Base-by-base conservation (phyloP, 2,329 filamentous ascomycete species). In the Elsinoe arachidis region DNA sequence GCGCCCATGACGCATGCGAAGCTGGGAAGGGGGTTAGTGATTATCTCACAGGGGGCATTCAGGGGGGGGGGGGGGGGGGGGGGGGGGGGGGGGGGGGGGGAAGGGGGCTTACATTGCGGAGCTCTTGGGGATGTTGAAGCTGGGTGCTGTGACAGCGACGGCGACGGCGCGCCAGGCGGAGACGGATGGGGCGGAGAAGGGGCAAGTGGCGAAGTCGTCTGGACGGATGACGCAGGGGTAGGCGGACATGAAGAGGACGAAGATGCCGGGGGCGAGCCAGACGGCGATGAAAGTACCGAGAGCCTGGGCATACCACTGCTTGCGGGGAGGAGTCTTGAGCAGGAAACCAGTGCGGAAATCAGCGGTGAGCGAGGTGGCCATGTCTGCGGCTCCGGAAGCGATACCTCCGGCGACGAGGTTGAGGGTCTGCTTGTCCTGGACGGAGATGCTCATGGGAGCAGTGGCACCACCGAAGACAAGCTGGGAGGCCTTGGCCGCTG, bases 341-440 rank as follows among this genome's bases (percentile, higher is more conserved):
- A 86, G 74, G 72, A 84, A 86, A 2, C 82, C 83, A 34, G 81
- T 81, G 30, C 82, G 77, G 75, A 86, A 84, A 64, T 87, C 84
- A 57, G 75, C 75, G 34, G 80, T 77, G n/a, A 85, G 72, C 49
- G 76, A 70, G 33, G 72, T 77, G 55, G 65, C 63, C 57, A 70
- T 66, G 43, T 67, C 65, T 38, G 68, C 64, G 23, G 66, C 67
- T 56, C 69, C 67, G 52, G 61, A 64, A 30, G 66, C 68, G 33
- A 72, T 62, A 34, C 69, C 67, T 35, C 82, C 62, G 33, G 82
- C 82, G 38, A 84, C 75, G 23, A 86, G 71, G 71, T 86, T 86
- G 69, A 85, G 75, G 57, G 76, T 73, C 70, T 85, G 83, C 1
- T 82, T 80, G 11, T 77, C 67, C 4, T 70, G 62, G 58, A 80